phyloP scores from a whole-genome alignment of 2,329 filamentous ascomycete species.

The Pseudohalonectria lignicola region DNA sequence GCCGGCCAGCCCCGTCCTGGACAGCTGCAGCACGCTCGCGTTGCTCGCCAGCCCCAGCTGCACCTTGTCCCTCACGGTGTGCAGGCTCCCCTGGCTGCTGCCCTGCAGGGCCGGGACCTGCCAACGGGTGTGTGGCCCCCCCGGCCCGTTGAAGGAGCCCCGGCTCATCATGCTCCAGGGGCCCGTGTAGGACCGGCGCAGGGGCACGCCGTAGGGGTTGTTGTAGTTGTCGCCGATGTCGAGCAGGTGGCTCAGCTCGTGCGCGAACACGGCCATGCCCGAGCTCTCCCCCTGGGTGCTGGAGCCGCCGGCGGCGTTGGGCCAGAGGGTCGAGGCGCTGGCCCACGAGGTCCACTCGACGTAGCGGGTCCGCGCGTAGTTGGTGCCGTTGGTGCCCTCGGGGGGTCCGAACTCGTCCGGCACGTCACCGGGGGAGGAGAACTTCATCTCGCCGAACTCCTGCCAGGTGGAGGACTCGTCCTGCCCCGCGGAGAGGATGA shows the following conservation, averaged over 20 bases:
- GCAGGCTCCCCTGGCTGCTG: conserved; percentile 35
- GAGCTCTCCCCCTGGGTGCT: conserved; percentile 42
- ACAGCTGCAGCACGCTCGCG: conserved; percentile 30
- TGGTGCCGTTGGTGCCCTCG: conserved; percentile 23
- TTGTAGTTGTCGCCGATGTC: conserved; percentile 45
- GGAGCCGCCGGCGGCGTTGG: conserved; percentile 39
- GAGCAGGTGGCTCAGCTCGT: conserved; percentile 39
- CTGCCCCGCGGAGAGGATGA: conserved; percentile 42
- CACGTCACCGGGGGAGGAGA: conserved; percentile 31
- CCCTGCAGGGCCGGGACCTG: conserved; percentile 38
- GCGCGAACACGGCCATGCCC: conserved; percentile 40
- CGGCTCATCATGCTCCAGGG: conserved; percentile 41
- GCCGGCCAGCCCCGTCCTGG: conserved; percentile 25
- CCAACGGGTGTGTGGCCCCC: conserved; percentile 40
- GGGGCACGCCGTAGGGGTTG: conserved; percentile 34
- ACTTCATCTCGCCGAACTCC: conserved; percentile 45
- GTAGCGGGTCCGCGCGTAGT: conserved; percentile 38
- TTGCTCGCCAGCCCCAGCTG: conserved; percentile 35
- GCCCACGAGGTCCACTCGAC: conserved; percentile 44
- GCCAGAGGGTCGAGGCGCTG: conserved; percentile 38
- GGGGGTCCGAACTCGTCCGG: conserved; percentile 38
- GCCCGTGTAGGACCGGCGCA: conserved; percentile 35
- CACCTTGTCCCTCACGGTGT: conserved; percentile 41
- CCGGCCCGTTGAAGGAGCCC: conserved; percentile 40
- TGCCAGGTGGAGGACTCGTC: conserved; percentile 46